Conservation (phyloP, 257 asterid genomes). For the Przewalskia tangutica region DNA sequence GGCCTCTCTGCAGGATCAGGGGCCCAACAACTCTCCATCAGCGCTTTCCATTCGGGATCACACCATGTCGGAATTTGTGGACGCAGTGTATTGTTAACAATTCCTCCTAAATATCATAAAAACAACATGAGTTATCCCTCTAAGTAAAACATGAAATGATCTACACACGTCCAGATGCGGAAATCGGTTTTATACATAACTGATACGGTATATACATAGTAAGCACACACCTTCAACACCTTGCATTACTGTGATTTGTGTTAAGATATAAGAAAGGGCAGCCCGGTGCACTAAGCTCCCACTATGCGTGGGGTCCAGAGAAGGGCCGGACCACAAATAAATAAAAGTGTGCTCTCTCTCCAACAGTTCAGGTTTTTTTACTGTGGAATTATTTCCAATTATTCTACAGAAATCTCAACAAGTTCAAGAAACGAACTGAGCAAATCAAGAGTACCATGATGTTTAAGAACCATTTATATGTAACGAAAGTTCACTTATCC, state of each 20-base stretch:
- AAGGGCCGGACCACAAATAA: too few species aligned
- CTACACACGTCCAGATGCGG: neutral
- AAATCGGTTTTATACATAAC: neutral
- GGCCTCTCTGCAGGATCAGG: constrained; percentile 73
- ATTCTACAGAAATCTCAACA: too few species aligned
- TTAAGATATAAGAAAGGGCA: too few species aligned
- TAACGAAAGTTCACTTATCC: too few species aligned
- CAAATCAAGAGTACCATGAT: too few species aligned
- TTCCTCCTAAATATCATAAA: constrained; percentile 54
- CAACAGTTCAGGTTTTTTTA: too few species aligned
- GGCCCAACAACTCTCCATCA: constrained; percentile 92
- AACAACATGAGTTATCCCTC: neutral
- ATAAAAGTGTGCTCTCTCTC: too few species aligned
- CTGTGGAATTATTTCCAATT: too few species aligned
- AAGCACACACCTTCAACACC: neutral
- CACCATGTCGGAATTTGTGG: constrained; percentile 96
- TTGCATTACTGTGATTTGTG: neutral
- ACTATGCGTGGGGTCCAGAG: too few species aligned
- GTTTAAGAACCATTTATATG: too few species aligned
- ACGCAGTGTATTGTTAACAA: constrained; percentile 78
- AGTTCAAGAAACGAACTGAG: too few species aligned
- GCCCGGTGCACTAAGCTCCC: too few species aligned
- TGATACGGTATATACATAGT: neutral
- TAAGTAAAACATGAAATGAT: neutral
- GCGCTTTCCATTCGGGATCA: constrained; percentile 93